phyloP scores from a whole-genome alignment of 2,329 filamentous ascomycete genomes.

The Phoma sp. region DNA sequence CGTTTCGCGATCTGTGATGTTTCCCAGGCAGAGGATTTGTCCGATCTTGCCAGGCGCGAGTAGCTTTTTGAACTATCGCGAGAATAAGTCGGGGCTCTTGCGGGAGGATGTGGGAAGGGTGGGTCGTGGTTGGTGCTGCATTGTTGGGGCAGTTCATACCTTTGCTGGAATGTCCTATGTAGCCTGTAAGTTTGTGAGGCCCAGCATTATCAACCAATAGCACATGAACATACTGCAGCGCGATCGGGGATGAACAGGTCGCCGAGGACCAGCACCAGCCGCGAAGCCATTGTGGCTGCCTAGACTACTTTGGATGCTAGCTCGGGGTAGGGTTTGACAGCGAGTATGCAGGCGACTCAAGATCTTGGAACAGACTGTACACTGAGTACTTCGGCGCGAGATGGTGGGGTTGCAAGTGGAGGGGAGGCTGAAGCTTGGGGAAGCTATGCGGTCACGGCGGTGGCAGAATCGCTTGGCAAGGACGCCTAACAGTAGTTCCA shows the following conservation, averaged over 20 bases:
- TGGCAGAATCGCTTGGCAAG: conserved; percentile 15
- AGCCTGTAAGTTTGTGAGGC: conserved; percentile 49
- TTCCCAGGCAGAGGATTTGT: conserved; percentile 65
- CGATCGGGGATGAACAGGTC: conserved; percentile 55
- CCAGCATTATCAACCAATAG: conserved; percentile 21
- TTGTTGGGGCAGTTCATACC: conserved; percentile 35
- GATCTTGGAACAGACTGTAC: not conserved
- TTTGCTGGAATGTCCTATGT: conserved; percentile 52
- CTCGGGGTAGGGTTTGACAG: not conserved
- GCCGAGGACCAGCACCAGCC: conserved; percentile 52
- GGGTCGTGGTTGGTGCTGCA: not conserved
- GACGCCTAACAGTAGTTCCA: not conserved
- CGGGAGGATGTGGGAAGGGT: not conserved
- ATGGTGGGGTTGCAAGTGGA: conserved; percentile 11
- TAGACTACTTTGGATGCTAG: not conserved
- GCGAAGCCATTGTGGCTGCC: conserved; percentile 48
- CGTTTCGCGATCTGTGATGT: conserved; percentile 64
- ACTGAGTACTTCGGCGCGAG: not conserved
- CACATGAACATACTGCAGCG: conserved; percentile 46
- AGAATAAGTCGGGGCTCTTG: conserved; percentile 17
- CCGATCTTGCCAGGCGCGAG: conserved; percentile 66
- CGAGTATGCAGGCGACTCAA: not conserved
- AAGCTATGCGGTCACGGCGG: conserved; percentile 18
- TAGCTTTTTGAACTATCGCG: conserved; percentile 59
- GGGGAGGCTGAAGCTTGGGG: conserved; percentile 15